These are phyloP conservation scores for Phialemoniopsis sp. DNA, from an alignment of 2,329 filamentous ascomycete species.

Conservation along the genomic window DNA sequence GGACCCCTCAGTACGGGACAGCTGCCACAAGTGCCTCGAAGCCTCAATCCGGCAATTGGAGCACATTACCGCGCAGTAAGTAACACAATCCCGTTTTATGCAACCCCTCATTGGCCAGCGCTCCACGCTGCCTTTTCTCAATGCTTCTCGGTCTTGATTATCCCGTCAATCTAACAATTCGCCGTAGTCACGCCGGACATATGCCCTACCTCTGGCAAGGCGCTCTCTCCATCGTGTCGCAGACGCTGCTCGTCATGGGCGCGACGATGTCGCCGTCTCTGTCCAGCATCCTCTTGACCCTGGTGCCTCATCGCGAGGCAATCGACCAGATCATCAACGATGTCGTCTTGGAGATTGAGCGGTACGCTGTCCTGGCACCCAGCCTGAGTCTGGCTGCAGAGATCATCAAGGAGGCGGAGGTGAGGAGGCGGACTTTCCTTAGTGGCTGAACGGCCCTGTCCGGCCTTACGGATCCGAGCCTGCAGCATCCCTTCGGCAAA, in stretches of 20 bases:
- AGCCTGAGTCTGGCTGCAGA: conserved; percentile 74
- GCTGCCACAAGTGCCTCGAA: conserved; percentile 77
- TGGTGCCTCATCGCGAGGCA: conserved; percentile 52
- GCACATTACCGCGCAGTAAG: conserved; percentile 72
- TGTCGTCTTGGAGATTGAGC: conserved; percentile 71
- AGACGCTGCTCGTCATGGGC: conserved; percentile 79
- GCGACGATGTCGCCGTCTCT: conserved; percentile 76
- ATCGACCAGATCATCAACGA: conserved; percentile 76
- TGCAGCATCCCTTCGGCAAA: not conserved
- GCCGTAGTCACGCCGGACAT: conserved; percentile 68
- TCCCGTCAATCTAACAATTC: conserved; percentile 30
- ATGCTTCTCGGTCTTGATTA: conserved; percentile 15
- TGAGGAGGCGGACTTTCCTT: conserved; percentile 61
- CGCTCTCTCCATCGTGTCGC: conserved; percentile 76
- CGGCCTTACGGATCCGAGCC: not conserved
- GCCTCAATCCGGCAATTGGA: conserved; percentile 76
- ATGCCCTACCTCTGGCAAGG: conserved; percentile 86
- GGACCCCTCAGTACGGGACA: conserved; percentile 70
- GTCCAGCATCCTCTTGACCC: conserved; percentile 55
- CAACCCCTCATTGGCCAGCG: not conserved
- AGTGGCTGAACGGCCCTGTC: conserved; percentile 33
- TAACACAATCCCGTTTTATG: conserved; percentile 12
- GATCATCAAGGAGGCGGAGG: conserved; percentile 75
- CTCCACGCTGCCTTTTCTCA: not conserved
- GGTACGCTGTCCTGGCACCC: conserved; percentile 70